Evolutionary conservation across 1,284 basidiomycete species (phyloP).

Genomic region (Meira miltonrushii): DNA sequence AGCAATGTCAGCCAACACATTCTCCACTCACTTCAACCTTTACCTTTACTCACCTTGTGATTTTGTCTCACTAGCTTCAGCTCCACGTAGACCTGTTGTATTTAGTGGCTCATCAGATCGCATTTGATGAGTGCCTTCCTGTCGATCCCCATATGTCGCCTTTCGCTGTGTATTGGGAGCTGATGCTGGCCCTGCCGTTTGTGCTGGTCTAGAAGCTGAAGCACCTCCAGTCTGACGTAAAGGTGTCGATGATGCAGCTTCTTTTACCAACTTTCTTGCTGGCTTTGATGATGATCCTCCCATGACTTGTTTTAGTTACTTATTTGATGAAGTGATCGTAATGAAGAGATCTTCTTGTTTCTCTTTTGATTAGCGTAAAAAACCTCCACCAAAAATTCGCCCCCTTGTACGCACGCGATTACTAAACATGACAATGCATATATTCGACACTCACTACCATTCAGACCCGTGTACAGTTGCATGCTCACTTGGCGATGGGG

Average conservation of each 20-base stretch:
- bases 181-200: not conserved
- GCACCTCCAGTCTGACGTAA: not conserved
- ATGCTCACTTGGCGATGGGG: too few species aligned
- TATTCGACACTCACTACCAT: too few species aligned
- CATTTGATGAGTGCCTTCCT: not conserved
- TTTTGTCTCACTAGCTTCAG: not conserved
- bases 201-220: not conserved
- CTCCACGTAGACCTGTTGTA: not conserved
- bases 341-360: not conserved
- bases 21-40: not conserved
- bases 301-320: not conserved
- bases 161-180: not conserved
- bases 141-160: not conserved
- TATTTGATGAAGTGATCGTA: not conserved
- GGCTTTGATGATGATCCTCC: conserved; percentile 8
- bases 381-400: too few species aligned
- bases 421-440: too few species aligned
- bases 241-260: not conserved
- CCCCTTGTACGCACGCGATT: too few species aligned
- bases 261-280: conserved; percentile 3
- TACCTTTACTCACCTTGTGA: conserved; percentile 1
- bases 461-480: too few species aligned
- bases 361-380: not conserved
- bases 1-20: not conserved
- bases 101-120: too few species aligned